Percentiles rank a stretch among this genome's conserved stretches.
Conservation (phyloP, 306 rosid species). For the barrel medic (Medicago truncatula) region DNA sequence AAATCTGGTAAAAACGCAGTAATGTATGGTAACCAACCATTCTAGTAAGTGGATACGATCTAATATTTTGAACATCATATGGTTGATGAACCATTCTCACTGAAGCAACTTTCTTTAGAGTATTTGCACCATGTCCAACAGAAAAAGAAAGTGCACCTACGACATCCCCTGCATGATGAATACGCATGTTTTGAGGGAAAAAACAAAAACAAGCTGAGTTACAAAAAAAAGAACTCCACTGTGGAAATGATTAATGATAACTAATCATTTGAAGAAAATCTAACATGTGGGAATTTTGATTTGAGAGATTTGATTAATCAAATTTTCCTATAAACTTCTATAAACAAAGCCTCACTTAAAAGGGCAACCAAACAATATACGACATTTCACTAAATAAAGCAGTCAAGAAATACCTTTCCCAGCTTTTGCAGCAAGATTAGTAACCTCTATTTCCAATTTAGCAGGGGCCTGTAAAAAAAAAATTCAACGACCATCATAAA, state of each 20-base stretch:
- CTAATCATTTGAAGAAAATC: conserved; percentile 10
- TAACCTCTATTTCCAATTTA: conserved; percentile 92
- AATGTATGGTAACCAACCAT: conserved; percentile 58
- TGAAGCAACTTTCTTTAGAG: conserved; percentile 77
- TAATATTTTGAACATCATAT: conserved; percentile 53
- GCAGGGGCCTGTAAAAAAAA: conserved; percentile 90
- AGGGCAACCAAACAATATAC: background rate
- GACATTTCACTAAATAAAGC: conserved; percentile 25
- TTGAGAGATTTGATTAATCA: conserved; percentile 12
- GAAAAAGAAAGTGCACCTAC: conserved; percentile 87
- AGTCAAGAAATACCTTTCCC: conserved; percentile 76
- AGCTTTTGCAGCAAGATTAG: conserved; percentile 95
- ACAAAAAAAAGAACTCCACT: conserved; percentile 25
- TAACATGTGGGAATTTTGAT: conserved; percentile 9
- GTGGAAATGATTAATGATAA: conserved; percentile 11
- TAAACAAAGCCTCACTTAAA: conserved; percentile 13
- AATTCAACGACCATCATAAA: conserved; percentile 19
- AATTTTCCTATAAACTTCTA: conserved; percentile 23
- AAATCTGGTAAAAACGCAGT: conserved; percentile 15
- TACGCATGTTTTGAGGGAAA: conserved; percentile 32
- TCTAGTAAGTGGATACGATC: conserved; percentile 68
- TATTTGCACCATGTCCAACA: conserved; percentile 77
- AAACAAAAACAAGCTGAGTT: conserved; percentile 19
- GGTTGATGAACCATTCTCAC: conserved; percentile 71
- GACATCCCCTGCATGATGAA: conserved; percentile 74